Conservation (phyloP, 805 yeast species). For the Candida sanyiensis region DNA sequence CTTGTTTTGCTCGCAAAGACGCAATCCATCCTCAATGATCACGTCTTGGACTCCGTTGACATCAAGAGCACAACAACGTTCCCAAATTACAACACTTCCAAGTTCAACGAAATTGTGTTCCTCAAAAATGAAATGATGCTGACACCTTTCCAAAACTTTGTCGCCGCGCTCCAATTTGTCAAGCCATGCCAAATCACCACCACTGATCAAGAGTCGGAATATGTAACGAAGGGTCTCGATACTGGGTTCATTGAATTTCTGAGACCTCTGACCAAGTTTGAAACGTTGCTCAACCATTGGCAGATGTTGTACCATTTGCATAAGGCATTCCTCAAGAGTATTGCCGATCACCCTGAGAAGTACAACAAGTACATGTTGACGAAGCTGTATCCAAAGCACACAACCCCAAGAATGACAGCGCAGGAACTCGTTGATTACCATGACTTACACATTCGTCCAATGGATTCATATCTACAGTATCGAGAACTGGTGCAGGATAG, state of each 20-base stretch:
- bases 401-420: slow-evolving; percentile 1
- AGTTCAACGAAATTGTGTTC: slow-evolving; percentile 9
- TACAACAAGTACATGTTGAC: slow-evolving; percentile 3
- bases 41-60: slow-evolving; percentile 8
- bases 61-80: slow-evolving; percentile 9
- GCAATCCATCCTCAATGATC: slow-evolving; percentile 6
- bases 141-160: slow-evolving; percentile 12
- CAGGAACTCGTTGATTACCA: slow-evolving; percentile 4
- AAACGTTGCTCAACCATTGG: slow-evolving; percentile 13
- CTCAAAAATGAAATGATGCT: slow-evolving; percentile 10
- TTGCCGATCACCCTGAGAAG: slow-evolving; percentile 4
- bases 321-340: not conserved
- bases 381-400: slow-evolving; percentile 9
- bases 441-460: slow-evolving; percentile 8
- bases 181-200: slow-evolving; percentile 7
- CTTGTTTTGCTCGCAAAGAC: slow-evolving; percentile 4
- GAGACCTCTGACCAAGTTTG: slow-evolving; percentile 6
- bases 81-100: slow-evolving; percentile 12
- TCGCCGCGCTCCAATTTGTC: slow-evolving; percentile 9
- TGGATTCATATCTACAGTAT: not conserved
- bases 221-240: slow-evolving; percentile 7
- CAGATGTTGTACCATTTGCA: slow-evolving; percentile 10
- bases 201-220: not conserved
- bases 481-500: slow-evolving; percentile 2
- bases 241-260: slow-evolving; percentile 8